Percentiles rank a stretch among this genome's conserved stretches.
Conservation (phyloP, 176 grass and related monocot species). For the Musa schizocarpa region DNA sequence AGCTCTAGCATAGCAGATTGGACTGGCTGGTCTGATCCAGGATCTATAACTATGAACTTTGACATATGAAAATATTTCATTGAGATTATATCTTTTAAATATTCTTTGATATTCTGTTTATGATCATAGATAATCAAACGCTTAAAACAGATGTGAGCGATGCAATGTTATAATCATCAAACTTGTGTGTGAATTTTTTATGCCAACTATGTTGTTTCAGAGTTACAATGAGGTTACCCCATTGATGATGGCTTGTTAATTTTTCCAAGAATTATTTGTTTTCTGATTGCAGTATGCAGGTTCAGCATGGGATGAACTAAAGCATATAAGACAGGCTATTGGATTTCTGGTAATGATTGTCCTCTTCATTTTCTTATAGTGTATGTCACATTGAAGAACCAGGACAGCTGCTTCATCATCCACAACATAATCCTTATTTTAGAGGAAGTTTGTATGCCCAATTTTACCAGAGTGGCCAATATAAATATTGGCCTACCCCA, state of each 20-base stretch:
- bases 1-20: no score
- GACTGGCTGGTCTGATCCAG: no score
- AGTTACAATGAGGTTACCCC: not conserved
- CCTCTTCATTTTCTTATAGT: conserved; percentile 25
- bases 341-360: conserved; percentile 45
- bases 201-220: not conserved
- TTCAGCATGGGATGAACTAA: conserved; percentile 86
- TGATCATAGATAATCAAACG: no score
- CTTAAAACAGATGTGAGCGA: no score
- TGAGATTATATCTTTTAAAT: no score
- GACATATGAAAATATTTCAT: no score
- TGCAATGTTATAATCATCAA: no score
- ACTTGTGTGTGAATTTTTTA: no score
- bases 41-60: no score
- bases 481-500: not conserved
- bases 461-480: not conserved
- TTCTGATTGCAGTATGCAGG: conserved; percentile 51
- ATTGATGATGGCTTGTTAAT: not conserved
- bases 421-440: not conserved
- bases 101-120: no score
- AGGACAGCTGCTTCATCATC: not conserved
- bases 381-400: conserved; percentile 28
- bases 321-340: conserved; percentile 87
- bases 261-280: not conserved
- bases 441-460: no score